Evolutionary conservation across 805 yeast species (phyloP), one percentile per base, ranked within the genome.

Genomic region (Barnettozyma salicaria): DNA sequence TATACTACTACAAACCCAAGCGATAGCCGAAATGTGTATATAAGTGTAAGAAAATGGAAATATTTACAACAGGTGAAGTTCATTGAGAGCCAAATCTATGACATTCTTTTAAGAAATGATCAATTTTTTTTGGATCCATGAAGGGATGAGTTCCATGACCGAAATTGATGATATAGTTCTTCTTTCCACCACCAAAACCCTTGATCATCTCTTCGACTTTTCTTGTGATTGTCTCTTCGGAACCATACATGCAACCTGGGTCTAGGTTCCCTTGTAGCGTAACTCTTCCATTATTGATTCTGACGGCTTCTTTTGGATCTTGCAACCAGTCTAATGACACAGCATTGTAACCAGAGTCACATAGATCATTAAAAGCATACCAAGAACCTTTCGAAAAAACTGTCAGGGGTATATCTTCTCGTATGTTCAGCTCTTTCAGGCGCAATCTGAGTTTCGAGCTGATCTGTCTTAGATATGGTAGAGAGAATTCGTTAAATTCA

Each of bases 111-210:
- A 92, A 67, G 65, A 92, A 92, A 63, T 77, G 85, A 42, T 76
- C 78, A 44, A 92, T 75, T 59, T 82, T 82, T 47, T 84, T 95
- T 9, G 97, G 96, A 46, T 86, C 82, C 95, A 92, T 88, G 64
- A 85, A 87, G 17, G 98, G 98, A 59, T 88, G 97, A 17, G 98
- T 92, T 13, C 98, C 98, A 53, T 92, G 98, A 32, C 98, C 98
- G 55, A 92, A 84, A 67, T 92, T 92, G 50, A 90, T 80, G 48
- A 92, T 90, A 64, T 92, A 92, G 53, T 81, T 74, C 55, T 84
- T 77, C 61, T 87, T 87, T 17, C 96, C 96, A 30, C 95, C 95
- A n/a, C 92, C 92, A 57, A 92, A 92, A 6, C 89, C 95, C 41
- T 68, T 59, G 43, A 92, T 81, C 98, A 92, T 92, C 46, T 70